phyloP scores from a whole-genome alignment of 2,329 filamentous ascomycete species.

The Lecanicillium sp. region DNA sequence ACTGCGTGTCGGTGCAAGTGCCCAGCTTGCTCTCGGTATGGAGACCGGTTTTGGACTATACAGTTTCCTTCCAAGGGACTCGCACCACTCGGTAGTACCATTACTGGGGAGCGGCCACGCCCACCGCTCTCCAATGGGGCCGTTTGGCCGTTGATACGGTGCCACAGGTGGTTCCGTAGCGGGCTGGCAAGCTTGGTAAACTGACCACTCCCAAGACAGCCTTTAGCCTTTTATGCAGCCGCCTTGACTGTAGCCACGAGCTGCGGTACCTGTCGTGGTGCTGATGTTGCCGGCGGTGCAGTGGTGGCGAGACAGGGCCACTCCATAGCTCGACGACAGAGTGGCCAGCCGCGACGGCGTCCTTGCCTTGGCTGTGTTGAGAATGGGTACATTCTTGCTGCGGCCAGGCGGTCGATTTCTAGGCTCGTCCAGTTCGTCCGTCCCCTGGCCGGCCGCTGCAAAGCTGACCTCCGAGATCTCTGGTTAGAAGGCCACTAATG shows the following conservation, averaged over 20 bases:
- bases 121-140: conserved; percentile 15
- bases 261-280: conserved; percentile 5
- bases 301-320: conserved; percentile 1
- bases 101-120: too few species aligned
- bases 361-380: too few species aligned
- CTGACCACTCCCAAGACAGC: conserved; percentile 2
- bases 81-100: too few species aligned
- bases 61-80: background rate
- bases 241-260: background rate
- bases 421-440: background rate
- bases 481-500: conserved; percentile 8
- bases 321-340: background rate
- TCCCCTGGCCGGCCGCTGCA: conserved; percentile 11
- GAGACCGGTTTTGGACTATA: too few species aligned
- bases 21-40: too few species aligned
- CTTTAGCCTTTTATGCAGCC: conserved; percentile 1
- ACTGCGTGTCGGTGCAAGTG: too few species aligned
- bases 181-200: conserved; percentile 2
- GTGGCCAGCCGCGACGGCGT: background rate
- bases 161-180: conserved; percentile 4
- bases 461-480: conserved; percentile 11
- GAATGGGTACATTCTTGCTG: too few species aligned
- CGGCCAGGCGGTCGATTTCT: too few species aligned
- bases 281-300: background rate
- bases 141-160: conserved; percentile 3